phyloP scores from a whole-genome alignment of 306 rosid species.

The Quercus suber region DNA sequence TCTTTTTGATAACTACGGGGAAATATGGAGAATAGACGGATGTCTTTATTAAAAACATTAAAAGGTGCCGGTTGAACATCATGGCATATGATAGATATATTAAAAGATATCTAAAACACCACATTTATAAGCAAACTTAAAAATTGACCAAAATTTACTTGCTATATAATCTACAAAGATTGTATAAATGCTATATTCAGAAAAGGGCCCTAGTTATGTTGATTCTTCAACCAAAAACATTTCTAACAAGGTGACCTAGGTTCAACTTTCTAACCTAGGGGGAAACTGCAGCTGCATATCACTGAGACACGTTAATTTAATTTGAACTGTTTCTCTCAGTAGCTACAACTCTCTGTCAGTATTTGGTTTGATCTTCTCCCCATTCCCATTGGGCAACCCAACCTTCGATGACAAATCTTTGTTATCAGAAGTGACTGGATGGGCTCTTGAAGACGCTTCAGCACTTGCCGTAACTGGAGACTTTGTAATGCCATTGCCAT shows the following conservation, averaged over 20 bases:
- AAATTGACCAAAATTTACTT: not conserved
- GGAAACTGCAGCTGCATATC: not conserved
- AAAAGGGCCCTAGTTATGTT: conserved; percentile 5
- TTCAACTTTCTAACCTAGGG: not conserved
- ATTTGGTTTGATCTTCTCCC: conserved; percentile 13
- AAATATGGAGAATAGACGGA: no score
- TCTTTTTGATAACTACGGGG: no score
- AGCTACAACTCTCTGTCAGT: conserved; percentile 9
- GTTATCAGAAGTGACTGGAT: conserved; percentile 25
- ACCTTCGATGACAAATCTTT: conserved; percentile 34
- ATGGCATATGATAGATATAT: not conserved
- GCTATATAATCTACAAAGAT: not conserved
- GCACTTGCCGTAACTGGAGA: conserved; percentile 26
- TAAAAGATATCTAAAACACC: not conserved
- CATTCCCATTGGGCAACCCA: conserved; percentile 13
- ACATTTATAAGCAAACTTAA: not conserved
- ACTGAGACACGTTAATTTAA: not conserved
- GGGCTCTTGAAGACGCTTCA: conserved; percentile 23
- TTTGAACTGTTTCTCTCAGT: not conserved
- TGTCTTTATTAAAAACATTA: no score
- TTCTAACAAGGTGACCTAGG: conserved; percentile 3
- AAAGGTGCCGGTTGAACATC: not conserved
- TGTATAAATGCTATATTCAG: not conserved
- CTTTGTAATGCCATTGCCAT: conserved; percentile 32
- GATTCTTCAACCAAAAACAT: conserved; percentile 16